Conservation (phyloP, 2,329 filamentous ascomycete species). For the Thelonectria blattea region DNA sequence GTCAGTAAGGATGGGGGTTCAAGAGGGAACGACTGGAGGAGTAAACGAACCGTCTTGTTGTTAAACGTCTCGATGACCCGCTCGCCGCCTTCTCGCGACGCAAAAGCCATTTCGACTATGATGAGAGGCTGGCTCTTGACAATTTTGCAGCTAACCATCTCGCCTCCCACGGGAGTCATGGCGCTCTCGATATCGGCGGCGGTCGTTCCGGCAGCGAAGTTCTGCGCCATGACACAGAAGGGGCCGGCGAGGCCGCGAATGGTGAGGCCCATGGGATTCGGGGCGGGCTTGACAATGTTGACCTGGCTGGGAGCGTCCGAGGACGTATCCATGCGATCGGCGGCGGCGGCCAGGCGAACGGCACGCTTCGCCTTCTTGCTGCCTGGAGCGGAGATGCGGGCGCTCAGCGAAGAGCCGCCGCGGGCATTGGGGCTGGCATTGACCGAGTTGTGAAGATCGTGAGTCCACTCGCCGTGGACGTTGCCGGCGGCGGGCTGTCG, state of each 20-base stretch:
- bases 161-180: constrained; percentile 75
- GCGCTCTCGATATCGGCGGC: constrained; percentile 84
- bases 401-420: constrained; percentile 51
- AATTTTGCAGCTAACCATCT: constrained; percentile 70
- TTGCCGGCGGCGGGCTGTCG: constrained; percentile 52
- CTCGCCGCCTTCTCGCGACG: constrained; percentile 74
- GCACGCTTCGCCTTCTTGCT: constrained; percentile 34
- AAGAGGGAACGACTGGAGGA: not conserved
- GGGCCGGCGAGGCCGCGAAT: constrained; percentile 78
- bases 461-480: constrained; percentile 73
- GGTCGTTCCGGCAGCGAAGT: constrained; percentile 83
- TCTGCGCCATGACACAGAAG: constrained; percentile 76
- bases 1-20: not conserved
- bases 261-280: constrained; percentile 59
- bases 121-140: constrained; percentile 73
- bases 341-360: constrained; percentile 52
- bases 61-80: constrained; percentile 78
- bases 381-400: constrained; percentile 53
- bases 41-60: constrained; percentile 70
- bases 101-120: constrained; percentile 78
- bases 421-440: constrained; percentile 40
- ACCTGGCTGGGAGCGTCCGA: constrained; percentile 43
- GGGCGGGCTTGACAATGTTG: constrained; percentile 40
- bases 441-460: constrained; percentile 66
- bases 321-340: constrained; percentile 48